A percentile compares a stretch with the other conserved stretches of the same genome.
These are phyloP conservation scores for Forsythia viridissima DNA, from an alignment of 257 asterid species.

Conservation along the genomic window DNA sequence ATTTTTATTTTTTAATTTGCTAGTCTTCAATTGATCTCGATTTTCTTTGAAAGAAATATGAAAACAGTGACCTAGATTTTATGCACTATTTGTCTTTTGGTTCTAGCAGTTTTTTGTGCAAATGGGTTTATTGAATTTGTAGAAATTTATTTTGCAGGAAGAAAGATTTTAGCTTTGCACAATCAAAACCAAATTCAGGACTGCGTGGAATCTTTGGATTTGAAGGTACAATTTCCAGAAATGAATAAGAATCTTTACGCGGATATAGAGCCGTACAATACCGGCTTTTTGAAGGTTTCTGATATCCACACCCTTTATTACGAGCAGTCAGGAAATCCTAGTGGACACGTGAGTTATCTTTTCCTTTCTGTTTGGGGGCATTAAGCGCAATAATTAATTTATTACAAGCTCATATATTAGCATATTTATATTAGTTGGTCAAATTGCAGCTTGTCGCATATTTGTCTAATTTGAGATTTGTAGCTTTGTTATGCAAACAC, in stretches of 20 bases:
- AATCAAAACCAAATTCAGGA: constrained; percentile 28
- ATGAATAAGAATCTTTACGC: constrained; percentile 56
- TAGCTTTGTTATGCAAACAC: not conserved
- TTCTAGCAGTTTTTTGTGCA: constrained; percentile 2
- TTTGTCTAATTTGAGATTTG: not conserved
- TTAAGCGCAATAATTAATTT: not conserved
- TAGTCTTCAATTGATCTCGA: not conserved
- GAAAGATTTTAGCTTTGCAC: constrained; percentile 28
- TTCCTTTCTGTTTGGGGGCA: constrained; percentile 5
- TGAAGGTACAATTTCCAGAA: constrained; percentile 34
- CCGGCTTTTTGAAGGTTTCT: constrained; percentile 86
- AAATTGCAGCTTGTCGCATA: not conserved
- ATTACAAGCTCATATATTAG: not conserved
- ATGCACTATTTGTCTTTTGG: not conserved
- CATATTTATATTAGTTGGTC: not conserved
- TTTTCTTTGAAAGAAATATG: not conserved
- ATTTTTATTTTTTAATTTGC: not conserved
- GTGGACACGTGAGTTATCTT: constrained; percentile 73
- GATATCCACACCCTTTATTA: constrained; percentile 81
- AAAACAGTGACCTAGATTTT: too few relatives aligned
- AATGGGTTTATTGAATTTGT: constrained; percentile 27
- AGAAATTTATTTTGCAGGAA: constrained; percentile 42
- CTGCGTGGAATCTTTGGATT: constrained; percentile 47
- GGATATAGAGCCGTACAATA: constrained; percentile 72
- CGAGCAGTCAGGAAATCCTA: constrained; percentile 96